Base-by-base conservation (phyloP, 495 filamentous ascomycete genomes). In the Rostrohypoxylon terebratum region DNA sequence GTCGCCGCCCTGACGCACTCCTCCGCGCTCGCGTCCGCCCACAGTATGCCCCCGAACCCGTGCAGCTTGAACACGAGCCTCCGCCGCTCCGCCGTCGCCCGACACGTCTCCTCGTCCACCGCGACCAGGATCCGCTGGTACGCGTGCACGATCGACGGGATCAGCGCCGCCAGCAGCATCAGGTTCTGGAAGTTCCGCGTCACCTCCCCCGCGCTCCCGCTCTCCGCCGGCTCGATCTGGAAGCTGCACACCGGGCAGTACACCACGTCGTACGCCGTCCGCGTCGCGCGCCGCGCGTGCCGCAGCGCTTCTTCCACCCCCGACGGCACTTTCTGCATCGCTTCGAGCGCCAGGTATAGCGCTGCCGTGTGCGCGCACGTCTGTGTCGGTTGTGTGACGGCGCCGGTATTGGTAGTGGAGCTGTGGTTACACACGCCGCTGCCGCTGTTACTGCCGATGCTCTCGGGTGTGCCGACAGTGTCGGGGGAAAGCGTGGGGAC, bases 161-260 rank as follows among this genome's bases (percentile, higher is more conserved):
- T 81, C 8, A 92, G 80, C 0, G 89, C 88, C 6, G 86, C 89
- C 10, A 90, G 85, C 61, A 91, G 85, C 89, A 92, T 91, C 42
- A 89, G 83, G 72, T 87, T 91, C 64, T 92, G 90, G 71, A 87
- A 82, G 48, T 78, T 38, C 13, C 78, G 77, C 57, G 85, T 80
- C 21, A 68, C 50, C 0, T 45, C 47, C 10, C 50, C 38, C 0
- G 71, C 54, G 13, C 28, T 34, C 11, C 33, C 42, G 44, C 13
- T 14, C 8, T 53, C 28, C n/a, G 78, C 79, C 4, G 77, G 77
- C 5, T 67, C 66, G 16, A 88, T 69, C 28, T 77, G 77, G 38
- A 83, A 81, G 14, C 85, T 85, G 72, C 90, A 93, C 14, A 80
- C 69, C 42, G 81, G 75, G 77, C 90, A 93, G 73, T 85, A 84